phyloP scores from a whole-genome alignment of 805 yeast genomes.

The Candida dajiaensis region DNA sequence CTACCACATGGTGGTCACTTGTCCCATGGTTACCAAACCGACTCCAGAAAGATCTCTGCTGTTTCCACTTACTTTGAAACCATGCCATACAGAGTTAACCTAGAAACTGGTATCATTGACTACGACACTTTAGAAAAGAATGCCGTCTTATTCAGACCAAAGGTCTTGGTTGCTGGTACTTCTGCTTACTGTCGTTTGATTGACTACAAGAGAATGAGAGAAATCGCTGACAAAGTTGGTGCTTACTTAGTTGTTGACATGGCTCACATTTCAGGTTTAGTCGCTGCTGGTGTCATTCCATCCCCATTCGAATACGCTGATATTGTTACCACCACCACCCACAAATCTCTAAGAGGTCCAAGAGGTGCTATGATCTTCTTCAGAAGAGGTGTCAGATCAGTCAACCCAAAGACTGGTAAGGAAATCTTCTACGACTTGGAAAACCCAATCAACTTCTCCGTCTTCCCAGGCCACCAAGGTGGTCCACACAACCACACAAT shows the following conservation, averaged over 20 bases:
- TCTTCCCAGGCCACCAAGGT: conserved; percentile 99
- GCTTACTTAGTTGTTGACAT: conserved; percentile 91
- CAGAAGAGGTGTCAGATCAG: conserved; percentile 87
- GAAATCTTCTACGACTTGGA: conserved; percentile 84
- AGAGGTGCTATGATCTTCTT: conserved; percentile 98
- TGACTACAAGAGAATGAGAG: conserved; percentile 85
- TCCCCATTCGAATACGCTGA: conserved; percentile 93
- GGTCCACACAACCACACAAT: conserved; percentile 99
- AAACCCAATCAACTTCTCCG: conserved; percentile 89
- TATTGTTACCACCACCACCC: conserved; percentile 96
- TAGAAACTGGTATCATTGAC: conserved; percentile 85
- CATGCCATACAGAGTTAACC: conserved; percentile 92
- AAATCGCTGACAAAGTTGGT: conserved; percentile 87
- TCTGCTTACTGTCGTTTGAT: conserved; percentile 90
- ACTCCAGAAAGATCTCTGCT: conserved; percentile 81
- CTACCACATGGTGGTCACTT: conserved; percentile 98
- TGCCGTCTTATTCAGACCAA: conserved; percentile 87
- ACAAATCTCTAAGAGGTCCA: conserved; percentile 97
- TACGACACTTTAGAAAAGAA: conserved; percentile 81
- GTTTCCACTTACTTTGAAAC: conserved; percentile 94
- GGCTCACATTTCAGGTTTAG: conserved; percentile 97
- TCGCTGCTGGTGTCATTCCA: conserved; percentile 90
- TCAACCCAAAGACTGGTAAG: conserved; percentile 71
- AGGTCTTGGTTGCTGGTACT: conserved; percentile 93
- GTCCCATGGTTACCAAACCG: conserved; percentile 95